Evolutionary conservation across 345 rosid species (phyloP).

Genomic region (Citrus reticulata): DNA sequence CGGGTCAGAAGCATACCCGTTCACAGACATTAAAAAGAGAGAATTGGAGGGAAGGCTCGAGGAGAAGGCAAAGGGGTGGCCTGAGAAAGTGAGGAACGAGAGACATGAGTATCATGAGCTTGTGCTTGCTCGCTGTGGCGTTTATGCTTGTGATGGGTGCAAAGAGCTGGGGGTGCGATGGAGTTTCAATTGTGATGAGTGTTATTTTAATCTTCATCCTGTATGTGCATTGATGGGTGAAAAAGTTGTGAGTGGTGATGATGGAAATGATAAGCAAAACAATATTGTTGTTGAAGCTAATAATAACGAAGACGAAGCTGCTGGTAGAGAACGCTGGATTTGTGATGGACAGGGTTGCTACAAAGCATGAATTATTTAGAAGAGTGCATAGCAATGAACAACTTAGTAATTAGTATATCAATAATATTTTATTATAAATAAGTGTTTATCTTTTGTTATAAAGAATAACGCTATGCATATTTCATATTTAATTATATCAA

Average conservation of each 20-base stretch:
- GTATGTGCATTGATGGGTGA: background rate
- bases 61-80: constrained; percentile 6
- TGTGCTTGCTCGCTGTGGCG: background rate
- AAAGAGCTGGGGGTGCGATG: constrained; percentile 1
- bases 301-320: background rate
- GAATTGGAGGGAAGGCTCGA: constrained; percentile 17
- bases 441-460: too few relatives aligned
- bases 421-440: too few relatives aligned
- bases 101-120: constrained; percentile 2
- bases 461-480: too few relatives aligned
- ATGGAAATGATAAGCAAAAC: background rate
- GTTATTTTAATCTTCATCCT: constrained; percentile 6
- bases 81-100: constrained; percentile 4
- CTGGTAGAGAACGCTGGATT: background rate
- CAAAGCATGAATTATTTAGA: background rate
- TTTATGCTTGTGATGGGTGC: background rate
- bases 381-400: too few relatives aligned
- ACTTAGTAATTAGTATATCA: too few relatives aligned
- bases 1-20: constrained; percentile 45
- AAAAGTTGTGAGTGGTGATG: background rate
- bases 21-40: constrained; percentile 26
- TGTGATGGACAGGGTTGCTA: background rate
- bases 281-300: background rate
- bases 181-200: constrained; percentile 1
- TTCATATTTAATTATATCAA: too few relatives aligned